A percentile compares a stretch with the other conserved stretches of the same genome.
phyloP scores from a whole-genome alignment of 345 rosid genomes.

The Rhizophora apiculata region DNA sequence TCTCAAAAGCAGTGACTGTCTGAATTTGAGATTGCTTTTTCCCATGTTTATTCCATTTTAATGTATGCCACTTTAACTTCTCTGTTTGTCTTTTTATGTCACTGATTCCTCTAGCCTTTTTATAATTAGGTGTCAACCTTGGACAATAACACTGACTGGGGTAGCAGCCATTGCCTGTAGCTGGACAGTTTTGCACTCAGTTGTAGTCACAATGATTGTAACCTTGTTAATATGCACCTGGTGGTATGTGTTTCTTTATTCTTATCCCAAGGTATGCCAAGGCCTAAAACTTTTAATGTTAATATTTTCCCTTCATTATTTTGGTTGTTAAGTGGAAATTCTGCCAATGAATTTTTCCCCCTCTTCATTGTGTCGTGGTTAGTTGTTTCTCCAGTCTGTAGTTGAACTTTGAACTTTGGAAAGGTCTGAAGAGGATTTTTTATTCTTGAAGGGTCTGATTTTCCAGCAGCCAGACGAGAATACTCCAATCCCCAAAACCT shows the following conservation, averaged over 20 bases:
- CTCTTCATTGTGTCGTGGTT: neutral
- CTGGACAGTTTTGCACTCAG: slow-evolving; percentile 67
- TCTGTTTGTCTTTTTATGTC: slow-evolving; percentile 3
- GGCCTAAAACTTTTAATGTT: neutral
- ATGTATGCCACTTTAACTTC: neutral
- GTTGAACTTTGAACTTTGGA: no score
- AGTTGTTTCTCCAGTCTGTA: no score
- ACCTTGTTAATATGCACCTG: slow-evolving; percentile 48
- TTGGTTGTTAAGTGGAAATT: neutral
- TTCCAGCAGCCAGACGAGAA: no score
- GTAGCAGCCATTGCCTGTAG: slow-evolving; percentile 48
- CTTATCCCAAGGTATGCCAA: slow-evolving; percentile 74
- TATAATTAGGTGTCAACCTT: slow-evolving; percentile 83
- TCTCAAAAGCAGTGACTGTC: no score
- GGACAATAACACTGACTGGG: slow-evolving; percentile 84
- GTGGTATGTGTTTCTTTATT: slow-evolving; percentile 87
- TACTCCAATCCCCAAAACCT: no score
- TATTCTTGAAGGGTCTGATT: no score
- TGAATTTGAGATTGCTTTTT: neutral
- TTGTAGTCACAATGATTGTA: slow-evolving; percentile 44
- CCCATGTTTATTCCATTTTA: neutral
- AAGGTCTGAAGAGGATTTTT: no score
- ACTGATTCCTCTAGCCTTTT: slow-evolving; percentile 6
- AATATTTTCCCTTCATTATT: neutral
- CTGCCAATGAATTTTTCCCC: neutral